Conservation (phyloP, 441 rosid genomes). For the Corymbia citriodora region DNA sequence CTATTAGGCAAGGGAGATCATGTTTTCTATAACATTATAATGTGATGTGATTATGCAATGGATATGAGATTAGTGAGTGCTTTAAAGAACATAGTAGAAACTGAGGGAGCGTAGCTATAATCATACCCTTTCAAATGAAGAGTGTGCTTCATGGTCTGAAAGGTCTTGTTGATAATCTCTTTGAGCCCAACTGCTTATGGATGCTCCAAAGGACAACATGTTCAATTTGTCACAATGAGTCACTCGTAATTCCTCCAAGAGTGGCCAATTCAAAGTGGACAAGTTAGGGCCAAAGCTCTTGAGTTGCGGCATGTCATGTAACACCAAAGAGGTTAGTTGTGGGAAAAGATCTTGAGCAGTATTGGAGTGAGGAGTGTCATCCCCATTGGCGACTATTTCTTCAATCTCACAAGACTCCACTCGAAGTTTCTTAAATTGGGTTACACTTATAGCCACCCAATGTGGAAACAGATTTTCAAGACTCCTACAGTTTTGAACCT, state of each 20-base stretch:
- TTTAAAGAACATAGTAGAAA: background rate
- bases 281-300: rapidly evolving
- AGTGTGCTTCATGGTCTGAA: background rate
- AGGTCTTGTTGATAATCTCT: rapidly evolving
- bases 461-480: rapidly evolving
- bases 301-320: background rate
- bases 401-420: background rate
- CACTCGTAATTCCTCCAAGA: background rate
- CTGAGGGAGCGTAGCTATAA: rapidly evolving
- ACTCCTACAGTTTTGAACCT: rapidly evolving
- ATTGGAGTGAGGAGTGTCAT: background rate
- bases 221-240: background rate
- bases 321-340: rapidly evolving
- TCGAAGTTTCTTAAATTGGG: rapidly evolving
- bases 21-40: background rate
- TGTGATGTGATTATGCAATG: rapidly evolving
- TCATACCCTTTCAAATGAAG: background rate
- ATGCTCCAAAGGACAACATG: rapidly evolving
- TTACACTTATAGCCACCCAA: background rate
- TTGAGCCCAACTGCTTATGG: background rate
- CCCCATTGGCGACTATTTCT: background rate
- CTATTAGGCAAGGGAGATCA: rapidly evolving
- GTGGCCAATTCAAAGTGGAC: background rate
- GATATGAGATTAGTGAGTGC: background rate
- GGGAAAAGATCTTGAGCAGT: background rate